Evolutionary conservation across 345 rosid species (phyloP).

Genomic region (Lepidium aucheri): DNA sequence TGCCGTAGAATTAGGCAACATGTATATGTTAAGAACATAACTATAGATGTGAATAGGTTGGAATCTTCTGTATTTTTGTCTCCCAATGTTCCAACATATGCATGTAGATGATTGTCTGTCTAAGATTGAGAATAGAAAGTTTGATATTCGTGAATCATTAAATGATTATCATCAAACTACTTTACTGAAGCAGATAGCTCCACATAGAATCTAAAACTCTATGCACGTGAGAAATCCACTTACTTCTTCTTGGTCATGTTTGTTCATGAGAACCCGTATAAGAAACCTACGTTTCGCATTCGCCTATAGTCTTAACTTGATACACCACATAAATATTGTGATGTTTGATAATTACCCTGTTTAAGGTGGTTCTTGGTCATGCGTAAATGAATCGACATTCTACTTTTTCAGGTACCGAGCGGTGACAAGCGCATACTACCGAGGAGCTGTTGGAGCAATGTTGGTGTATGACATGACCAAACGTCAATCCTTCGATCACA

Average conservation of each 20-base stretch:
- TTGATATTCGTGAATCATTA: too few species aligned
- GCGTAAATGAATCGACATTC: neutral
- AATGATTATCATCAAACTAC: too few species aligned
- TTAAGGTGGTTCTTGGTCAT: neutral
- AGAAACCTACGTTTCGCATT: neutral
- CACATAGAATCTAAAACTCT: neutral
- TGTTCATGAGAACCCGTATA: neutral
- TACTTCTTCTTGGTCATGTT: neutral
- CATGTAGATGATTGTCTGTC: neutral
- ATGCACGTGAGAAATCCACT: neutral
- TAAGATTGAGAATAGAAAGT: neutral
- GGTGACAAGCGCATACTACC: constrained; percentile 78
- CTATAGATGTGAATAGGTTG: neutral
- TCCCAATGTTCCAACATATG: too few species aligned
- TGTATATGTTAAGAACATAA: neutral
- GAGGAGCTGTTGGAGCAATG: constrained; percentile 86
- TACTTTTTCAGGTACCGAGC: constrained; percentile 54
- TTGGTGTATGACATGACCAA: constrained; percentile 80
- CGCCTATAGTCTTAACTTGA: neutral
- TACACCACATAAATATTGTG: neutral
- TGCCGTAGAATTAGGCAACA: neutral
- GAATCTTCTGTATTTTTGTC: neutral
- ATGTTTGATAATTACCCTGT: neutral
- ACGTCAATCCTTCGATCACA: constrained; percentile 80
- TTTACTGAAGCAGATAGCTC: neutral